These are phyloP conservation scores for Penicillium sp. DNA, from an alignment of 2,329 filamentous ascomycete genomes.

Conservation along the genomic window DNA sequence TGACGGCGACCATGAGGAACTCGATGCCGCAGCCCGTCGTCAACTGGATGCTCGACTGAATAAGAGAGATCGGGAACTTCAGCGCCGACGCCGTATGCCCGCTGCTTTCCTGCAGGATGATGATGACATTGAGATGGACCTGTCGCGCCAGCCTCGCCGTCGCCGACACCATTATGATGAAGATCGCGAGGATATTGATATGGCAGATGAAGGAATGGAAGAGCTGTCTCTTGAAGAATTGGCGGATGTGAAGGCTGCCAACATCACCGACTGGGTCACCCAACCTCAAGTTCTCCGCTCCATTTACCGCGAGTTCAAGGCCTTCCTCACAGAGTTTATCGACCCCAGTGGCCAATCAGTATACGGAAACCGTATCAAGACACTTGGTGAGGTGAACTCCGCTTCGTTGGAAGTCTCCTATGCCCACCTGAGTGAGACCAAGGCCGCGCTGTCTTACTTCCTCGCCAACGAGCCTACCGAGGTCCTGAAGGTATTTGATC, in stretches of 20 bases:
- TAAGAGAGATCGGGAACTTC: constrained; percentile 57
- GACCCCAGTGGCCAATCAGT: constrained; percentile 85
- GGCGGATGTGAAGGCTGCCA: constrained; percentile 87
- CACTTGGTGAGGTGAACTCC: constrained; percentile 93
- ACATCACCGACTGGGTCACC: constrained; percentile 90
- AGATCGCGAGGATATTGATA: constrained; percentile 79
- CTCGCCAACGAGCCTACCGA: constrained; percentile 92
- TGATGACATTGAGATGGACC: constrained; percentile 75
- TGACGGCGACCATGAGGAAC: constrained; percentile 58
- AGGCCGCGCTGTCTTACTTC: constrained; percentile 93
- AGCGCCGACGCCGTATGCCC: constrained; percentile 56
- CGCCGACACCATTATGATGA: constrained; percentile 90
- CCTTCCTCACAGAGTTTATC: constrained; percentile 92
- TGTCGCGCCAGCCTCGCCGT: constrained; percentile 78
- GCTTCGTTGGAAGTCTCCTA: constrained; percentile 96
- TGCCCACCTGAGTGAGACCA: constrained; percentile 80
- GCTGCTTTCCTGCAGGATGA: constrained; percentile 64
- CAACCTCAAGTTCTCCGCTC: constrained; percentile 85
- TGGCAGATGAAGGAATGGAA: constrained; percentile 90
- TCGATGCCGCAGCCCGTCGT: constrained; percentile 54
- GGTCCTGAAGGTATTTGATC: constrained; percentile 91
- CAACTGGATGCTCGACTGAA: constrained; percentile 59
- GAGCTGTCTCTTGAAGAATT: constrained; percentile 88
- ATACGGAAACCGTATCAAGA: constrained; percentile 89
- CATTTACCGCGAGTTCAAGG: constrained; percentile 94